phyloP scores from a whole-genome alignment of 768 basidiomycete genomes.

The Amanita molliuscula region DNA sequence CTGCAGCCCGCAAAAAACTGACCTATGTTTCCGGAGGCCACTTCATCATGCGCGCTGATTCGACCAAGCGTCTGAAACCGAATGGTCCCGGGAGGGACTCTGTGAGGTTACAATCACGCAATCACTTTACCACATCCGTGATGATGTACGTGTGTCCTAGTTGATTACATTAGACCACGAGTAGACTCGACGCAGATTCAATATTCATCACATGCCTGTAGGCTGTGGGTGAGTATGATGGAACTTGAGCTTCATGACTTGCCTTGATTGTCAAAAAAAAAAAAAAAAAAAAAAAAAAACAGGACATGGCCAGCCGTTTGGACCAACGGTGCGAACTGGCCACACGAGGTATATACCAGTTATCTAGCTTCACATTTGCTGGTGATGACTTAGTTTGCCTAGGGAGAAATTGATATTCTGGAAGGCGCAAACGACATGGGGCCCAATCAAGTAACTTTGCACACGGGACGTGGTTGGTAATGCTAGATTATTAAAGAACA shows the following conservation, averaged over 20 bases:
- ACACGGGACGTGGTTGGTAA: slow-evolving; percentile 37
- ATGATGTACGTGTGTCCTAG: slow-evolving; percentile 29
- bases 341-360: slow-evolving; percentile 19
- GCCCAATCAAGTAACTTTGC: slow-evolving; percentile 43
- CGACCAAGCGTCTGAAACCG: slow-evolving; percentile 31
- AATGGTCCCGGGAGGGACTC: slow-evolving; percentile 48
- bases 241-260: not conserved
- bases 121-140: slow-evolving; percentile 41
- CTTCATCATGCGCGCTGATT: slow-evolving; percentile 49
- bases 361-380: not conserved
- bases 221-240: slow-evolving; percentile 36
- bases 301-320: slow-evolving; percentile 47
- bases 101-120: slow-evolving; percentile 44
- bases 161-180: not conserved
- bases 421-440: slow-evolving; percentile 49
- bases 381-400: not conserved
- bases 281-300: too few relatives aligned
- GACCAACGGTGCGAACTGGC: slow-evolving; percentile 46
- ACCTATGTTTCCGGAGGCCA: slow-evolving; percentile 42
- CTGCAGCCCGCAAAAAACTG: slow-evolving; percentile 43
- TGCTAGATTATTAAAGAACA: not conserved
- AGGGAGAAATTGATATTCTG: slow-evolving; percentile 44
- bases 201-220: slow-evolving; percentile 50
- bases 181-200: slow-evolving; percentile 21
- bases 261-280: not conserved